Evolutionary conservation across 2,329 filamentous ascomycete species (phyloP), one percentile per base, ranked within the genome.

Genomic region (Diplocarpon mali): DNA sequence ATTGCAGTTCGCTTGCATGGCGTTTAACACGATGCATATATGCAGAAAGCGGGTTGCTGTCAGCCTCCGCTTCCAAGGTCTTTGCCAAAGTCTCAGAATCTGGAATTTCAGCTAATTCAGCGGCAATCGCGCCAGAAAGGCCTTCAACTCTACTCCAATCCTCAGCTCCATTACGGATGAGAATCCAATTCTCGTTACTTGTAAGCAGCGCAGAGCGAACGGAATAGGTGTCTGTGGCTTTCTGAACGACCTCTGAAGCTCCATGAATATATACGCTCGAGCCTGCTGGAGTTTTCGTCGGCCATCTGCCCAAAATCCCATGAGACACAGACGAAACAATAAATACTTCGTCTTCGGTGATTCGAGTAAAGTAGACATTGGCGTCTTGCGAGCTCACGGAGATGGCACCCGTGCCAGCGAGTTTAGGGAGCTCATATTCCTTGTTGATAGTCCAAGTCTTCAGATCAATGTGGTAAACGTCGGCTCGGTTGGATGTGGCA

Each of bases 311-410:
- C 28, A 95, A 69, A 32, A 88, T 67, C n/a, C 73, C 79, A 53
- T 89, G 78, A 1, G 86, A 92, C 24, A 71, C 70, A 0, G 88
- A 93, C 1, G 85, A 86, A 5, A 85, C 72, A 20, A 95, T 70
- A 27, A 75, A 70, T 2, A 87, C 71, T 58, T 94, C 85, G 8
- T 83, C 77, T 29, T 79, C 69, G 0, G 85, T 88, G 49, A 92
- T 71, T 47, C 89, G 79, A 2, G 85, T 89, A 62, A 96, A 95
- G 67, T 87, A 95, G 7, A 95, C 82, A 57, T 92, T 89, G 15
- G 83, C 79, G 47, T 81, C 83, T 34, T 77, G 75, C 2, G 80
- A 85, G 64, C 83, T 92, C 0, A 78, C 82, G 0, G 88, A 83
- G 60, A 95, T 86, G 1, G 83, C 78, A 17, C 87, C 88, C 34